Conservation (phyloP, 345 rosid species). For the Triadica sebifera region DNA sequence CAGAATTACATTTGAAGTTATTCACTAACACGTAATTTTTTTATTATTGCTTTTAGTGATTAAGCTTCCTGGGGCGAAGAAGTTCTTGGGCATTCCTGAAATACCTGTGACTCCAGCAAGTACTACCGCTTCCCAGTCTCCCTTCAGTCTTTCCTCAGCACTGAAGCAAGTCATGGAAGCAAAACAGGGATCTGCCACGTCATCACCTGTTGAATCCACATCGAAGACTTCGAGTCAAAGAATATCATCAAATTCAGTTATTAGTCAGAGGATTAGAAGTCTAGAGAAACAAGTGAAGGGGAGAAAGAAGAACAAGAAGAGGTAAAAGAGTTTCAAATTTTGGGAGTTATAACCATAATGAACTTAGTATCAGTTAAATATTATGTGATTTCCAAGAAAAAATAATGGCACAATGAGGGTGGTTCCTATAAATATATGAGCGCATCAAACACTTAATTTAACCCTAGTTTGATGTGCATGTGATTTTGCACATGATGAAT, state of each 20-base stretch:
- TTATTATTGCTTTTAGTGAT: conserved; percentile 43
- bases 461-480: too few relatives aligned
- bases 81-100: conserved; percentile 58
- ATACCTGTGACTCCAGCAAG: conserved; percentile 44
- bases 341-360: too few relatives aligned
- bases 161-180: conserved; percentile 41
- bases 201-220: conserved; percentile 31
- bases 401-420: too few relatives aligned
- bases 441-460: too few relatives aligned
- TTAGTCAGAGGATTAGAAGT: too few relatives aligned
- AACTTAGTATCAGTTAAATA: too few relatives aligned
- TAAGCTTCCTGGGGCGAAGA: conserved; percentile 64
- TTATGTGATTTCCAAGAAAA: too few relatives aligned
- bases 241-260: conserved; percentile 5
- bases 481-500: too few relatives aligned
- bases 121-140: conserved; percentile 17
- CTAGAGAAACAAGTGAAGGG: too few relatives aligned
- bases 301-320: conserved; percentile 14
- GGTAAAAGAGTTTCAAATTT: conserved; percentile 6
- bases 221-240: conserved; percentile 39
- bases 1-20: too few relatives aligned
- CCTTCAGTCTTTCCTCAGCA: too few relatives aligned
- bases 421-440: too few relatives aligned
- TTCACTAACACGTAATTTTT: not conserved
- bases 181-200: conserved; percentile 30